These are phyloP conservation scores for Solidago caesia DNA, from an alignment of 129 eudicot genomes.

Conservation along the genomic window DNA sequence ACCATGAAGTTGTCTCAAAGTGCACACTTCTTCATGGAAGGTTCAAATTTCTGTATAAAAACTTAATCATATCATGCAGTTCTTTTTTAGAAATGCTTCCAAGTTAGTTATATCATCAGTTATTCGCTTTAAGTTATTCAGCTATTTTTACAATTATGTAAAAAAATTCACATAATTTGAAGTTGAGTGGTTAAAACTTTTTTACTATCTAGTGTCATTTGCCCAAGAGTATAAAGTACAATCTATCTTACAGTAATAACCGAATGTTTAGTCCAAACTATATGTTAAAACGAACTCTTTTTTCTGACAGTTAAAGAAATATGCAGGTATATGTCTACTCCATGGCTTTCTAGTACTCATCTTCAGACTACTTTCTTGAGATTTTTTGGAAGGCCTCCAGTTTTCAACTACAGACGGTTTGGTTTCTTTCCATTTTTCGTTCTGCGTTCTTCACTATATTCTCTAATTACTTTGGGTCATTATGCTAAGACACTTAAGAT, in stretches of 20 bases:
- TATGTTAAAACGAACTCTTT: no score
- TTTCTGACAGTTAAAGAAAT: constrained; percentile 3
- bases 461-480: neutral
- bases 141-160: no score
- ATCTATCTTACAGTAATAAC: no score
- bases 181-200: no score
- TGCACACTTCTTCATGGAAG: constrained; percentile 84
- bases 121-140: neutral
- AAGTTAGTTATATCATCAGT: neutral
- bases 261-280: no score
- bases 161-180: no score
- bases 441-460: neutral
- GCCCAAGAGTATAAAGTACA: no score
- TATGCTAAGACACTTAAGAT: neutral
- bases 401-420: constrained; percentile 60
- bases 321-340: constrained; percentile 77
- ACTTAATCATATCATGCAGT: neutral
- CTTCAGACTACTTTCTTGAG: constrained; percentile 73
- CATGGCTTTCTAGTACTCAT: constrained; percentile 97
- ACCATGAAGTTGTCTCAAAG: constrained; percentile 72
- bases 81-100: neutral
- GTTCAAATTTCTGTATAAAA: constrained; percentile 28
- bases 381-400: constrained; percentile 68
- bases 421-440: neutral
- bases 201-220: no score